Evolutionary conservation across 345 rosid species (phyloP).

Genomic region (Durio zibethinus): DNA sequence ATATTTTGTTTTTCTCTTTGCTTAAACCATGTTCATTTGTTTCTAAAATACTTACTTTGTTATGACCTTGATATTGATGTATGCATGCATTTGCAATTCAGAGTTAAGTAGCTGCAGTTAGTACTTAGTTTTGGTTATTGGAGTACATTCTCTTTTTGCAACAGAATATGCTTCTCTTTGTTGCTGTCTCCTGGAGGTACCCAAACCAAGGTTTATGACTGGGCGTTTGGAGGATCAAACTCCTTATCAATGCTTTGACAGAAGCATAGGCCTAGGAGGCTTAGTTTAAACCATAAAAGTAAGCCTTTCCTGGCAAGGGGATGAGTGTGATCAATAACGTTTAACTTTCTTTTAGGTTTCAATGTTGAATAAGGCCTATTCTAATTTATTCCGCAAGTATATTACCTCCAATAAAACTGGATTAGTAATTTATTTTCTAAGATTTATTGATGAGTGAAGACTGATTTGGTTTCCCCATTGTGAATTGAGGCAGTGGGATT

Average conservation of each 20-base stretch:
- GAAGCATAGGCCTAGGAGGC: slow-evolving; percentile 1
- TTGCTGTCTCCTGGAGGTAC: background rate
- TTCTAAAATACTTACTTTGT: background rate
- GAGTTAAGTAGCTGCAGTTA: background rate
- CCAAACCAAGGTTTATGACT: slow-evolving; percentile 5
- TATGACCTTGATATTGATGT: background rate
- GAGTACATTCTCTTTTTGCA: slow-evolving; percentile 12
- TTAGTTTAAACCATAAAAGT: slow-evolving; percentile 6
- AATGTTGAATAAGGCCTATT: background rate
- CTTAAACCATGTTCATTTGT: background rate
- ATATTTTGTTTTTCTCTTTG: slow-evolving; percentile 3
- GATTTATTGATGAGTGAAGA: background rate
- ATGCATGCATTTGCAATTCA: background rate
- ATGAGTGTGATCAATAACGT: background rate
- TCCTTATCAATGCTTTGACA: slow-evolving; percentile 3
- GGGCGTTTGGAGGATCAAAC: slow-evolving; percentile 7
- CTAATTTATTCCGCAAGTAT: background rate
- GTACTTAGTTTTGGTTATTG: background rate
- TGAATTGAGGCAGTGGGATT: background rate
- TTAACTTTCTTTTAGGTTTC: background rate
- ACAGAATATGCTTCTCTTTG: background rate
- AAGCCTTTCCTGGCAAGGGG: background rate
- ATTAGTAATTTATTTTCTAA: background rate
- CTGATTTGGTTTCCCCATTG: background rate
- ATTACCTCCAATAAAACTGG: background rate